Percentiles rank a stretch among this genome's conserved stretches.
Evolutionary conservation across 768 basidiomycete genomes (phyloP).

Genomic region (Gymnopilus junonius): DNA sequence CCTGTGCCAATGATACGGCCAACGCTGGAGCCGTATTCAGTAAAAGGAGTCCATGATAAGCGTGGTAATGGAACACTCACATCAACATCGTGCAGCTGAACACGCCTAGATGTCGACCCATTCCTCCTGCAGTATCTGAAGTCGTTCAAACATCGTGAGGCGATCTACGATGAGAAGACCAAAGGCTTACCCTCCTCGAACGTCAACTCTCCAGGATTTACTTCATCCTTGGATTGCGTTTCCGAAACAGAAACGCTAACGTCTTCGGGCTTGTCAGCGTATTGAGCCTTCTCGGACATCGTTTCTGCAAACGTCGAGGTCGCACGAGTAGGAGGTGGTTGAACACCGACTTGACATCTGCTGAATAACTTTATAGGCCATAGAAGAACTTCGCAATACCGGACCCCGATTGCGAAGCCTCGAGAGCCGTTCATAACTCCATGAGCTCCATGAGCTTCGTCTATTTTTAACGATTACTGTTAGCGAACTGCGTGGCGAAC

Average conservation of each 20-base stretch:
- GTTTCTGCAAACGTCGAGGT: neutral
- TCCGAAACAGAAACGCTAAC: neutral
- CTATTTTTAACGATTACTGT: neutral
- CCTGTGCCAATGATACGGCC: slow-evolving; percentile 66
- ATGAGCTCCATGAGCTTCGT: neutral
- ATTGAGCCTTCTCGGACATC: slow-evolving; percentile 1
- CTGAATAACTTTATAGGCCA: neutral
- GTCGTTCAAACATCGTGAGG: neutral
- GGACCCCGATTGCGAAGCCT: neutral
- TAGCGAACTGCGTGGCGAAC: neutral
- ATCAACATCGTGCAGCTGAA: slow-evolving; percentile 62
- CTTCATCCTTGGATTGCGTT: neutral
- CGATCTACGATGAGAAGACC: neutral
- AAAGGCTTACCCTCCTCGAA: slow-evolving; percentile 50
- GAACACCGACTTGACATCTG: neutral
- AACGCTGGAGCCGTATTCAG: slow-evolving; percentile 31
- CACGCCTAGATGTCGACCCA: slow-evolving; percentile 61
- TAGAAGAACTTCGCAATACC: neutral
- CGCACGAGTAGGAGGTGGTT: neutral
- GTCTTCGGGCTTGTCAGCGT: neutral
- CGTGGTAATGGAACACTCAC: slow-evolving; percentile 25
- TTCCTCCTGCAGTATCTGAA: slow-evolving; percentile 52
- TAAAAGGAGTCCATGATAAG: neutral
- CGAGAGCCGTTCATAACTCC: neutral
- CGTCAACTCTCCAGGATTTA: slow-evolving; percentile 47